A percentile compares a stretch with the other conserved stretches of the same genome.
These are phyloP conservation scores for Pterocarpus santalinus DNA, from an alignment of 306 rosid genomes.

Conservation along the genomic window DNA sequence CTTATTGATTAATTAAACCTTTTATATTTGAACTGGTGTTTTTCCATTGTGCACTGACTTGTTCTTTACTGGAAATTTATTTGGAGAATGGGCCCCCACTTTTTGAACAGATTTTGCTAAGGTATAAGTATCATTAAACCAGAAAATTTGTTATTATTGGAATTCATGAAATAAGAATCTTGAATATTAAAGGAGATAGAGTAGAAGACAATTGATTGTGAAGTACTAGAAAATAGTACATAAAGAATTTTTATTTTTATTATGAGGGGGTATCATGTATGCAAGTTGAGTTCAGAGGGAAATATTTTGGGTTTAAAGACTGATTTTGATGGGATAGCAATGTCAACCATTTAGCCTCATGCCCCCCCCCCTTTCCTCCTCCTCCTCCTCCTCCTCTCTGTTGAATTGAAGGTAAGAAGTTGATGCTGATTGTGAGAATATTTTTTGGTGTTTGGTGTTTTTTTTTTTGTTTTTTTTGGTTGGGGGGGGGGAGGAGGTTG, in stretches of 20 bases:
- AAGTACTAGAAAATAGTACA: not conserved
- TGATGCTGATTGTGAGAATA: not conserved
- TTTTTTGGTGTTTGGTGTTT: no score
- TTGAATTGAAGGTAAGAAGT: not conserved
- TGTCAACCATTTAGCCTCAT: no score
- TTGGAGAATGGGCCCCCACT: not conserved
- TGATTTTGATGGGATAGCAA: no score
- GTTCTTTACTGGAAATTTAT: constrained; percentile 15
- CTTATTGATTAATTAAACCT: no score
- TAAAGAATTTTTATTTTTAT: not conserved
- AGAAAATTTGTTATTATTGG: not conserved
- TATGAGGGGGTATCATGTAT: not conserved
- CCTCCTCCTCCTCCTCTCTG: not conserved
- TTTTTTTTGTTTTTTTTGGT: no score
- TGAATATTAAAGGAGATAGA: not conserved
- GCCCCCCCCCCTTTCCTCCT: no score
- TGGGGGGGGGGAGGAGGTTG: no score
- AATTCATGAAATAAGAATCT: constrained; percentile 24
- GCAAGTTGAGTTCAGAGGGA: constrained; percentile 18
- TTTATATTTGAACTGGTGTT: not conserved
- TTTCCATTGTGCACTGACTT: constrained; percentile 1
- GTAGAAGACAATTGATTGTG: not conserved
- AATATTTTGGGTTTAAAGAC: not conserved
- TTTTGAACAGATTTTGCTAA: constrained; percentile 2
- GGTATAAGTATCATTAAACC: not conserved